Base-by-base conservation (phyloP, 345 rosid genomes). In the Physaria fendleri region DNA sequence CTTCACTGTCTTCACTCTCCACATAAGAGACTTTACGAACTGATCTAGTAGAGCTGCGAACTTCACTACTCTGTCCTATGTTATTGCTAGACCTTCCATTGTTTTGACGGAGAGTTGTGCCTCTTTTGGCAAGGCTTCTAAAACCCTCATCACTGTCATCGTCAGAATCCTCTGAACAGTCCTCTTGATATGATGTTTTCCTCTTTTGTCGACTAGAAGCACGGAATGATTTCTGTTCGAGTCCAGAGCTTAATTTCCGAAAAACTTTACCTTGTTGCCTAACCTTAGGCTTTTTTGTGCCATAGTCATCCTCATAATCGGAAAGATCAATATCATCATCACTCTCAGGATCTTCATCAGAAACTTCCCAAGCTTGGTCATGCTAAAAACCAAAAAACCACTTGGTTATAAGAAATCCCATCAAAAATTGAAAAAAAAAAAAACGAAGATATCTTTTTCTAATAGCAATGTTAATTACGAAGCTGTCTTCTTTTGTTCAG, bases 1-100 rank as follows among this genome's bases (percentile, higher is more conserved):
- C 97, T 79, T 94, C 99, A 69, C 97, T 94, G 76, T 87, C 99
- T 45, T 94, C 99, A 72, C 97, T 94, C 79, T 94, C 99, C 46
- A 81, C 97, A 82, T 94, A 94, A 24, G 99, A 94, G 37, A 94
- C 97, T 81, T 94, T 94, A 54, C 93, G 86, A 66, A 82, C 81
- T 18, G 96, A 82, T 82, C 99, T 77, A 67, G 76, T 79, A 54
- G 99, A 94, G 66, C 84, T 81, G 56, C 99, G 96, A 51, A 87
- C 85, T 76, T 94, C 97, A 49, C 61, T 81, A 69, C 72, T 75
- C 66, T 82, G 81, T 60, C 84, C 88, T 52, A 47, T 66, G 39
- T 57, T 42, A 66, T 68, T 44, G 18, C 79, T 71, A 16, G 79
- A 77, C 51, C 80, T 76, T 51, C 76, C 84, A 78, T 74, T 83